Evolutionary conservation across 495 filamentous ascomycete genomes (phyloP), one percentile per base, ranked within the genome.

Genomic region (Talaromyces liani): DNA sequence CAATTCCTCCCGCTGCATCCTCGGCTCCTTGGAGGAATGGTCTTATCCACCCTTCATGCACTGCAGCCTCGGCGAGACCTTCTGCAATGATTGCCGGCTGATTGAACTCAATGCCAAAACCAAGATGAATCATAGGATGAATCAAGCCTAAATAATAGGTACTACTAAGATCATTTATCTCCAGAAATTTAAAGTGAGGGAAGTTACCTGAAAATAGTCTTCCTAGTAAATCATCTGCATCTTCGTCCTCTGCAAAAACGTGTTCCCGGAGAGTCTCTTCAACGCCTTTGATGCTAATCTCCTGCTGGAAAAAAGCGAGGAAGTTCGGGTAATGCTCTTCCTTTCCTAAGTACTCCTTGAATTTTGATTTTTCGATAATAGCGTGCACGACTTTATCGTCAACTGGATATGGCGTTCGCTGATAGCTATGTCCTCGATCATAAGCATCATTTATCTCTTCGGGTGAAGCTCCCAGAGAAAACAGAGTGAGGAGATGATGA

Each of bases 401-500:
- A 0, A 72, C 54, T 0, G 81, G 68, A 1, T 71, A 62, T 0
- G 62, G 67, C 0, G 80, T 75, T 9, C 85, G 77, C 69, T 96
- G 91, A 62, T 91, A 90, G 1, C 63, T 63, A 6, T 74, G 73
- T 70, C 91, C 90, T 4, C 73, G 67, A 16, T 83, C 73, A 67
- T 89, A 93, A 4, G 76, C 80, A 2, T 73, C 73, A 57, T 81
- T 71, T n/a, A 96, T 77, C 1, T 81, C 58, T 0, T 77, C 68
- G 0, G 88, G 69, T 0, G 79, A 70, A 16, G 89, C 89, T 8
- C 88, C 86, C n/a, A 94, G 83, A 39, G 88, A 87, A 69, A 85
- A 95, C 58, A 92, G 72, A n/a, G 85, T 85, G 8, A 95, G 80
- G 12, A 94, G 73, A 60, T 88, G 84, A 67, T 97, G 91, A 3